A percentile compares a stretch with the other conserved stretches of the same genome.
phyloP scores from a whole-genome alignment of 305 asterid genomes.

The Fraxinus floribunda region DNA sequence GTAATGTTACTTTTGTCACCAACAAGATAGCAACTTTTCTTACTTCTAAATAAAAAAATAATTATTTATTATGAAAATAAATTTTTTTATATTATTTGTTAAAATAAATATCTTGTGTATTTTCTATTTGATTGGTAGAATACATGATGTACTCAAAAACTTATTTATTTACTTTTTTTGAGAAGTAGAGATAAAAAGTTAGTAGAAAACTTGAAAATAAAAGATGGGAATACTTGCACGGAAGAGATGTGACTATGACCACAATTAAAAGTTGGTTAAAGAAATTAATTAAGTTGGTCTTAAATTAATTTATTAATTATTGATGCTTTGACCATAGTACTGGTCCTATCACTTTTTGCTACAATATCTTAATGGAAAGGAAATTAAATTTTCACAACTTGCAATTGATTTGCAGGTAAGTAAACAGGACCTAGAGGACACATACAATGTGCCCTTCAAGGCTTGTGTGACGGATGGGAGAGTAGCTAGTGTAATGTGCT shows the following conservation, averaged over 20 bases:
- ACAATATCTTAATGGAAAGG: background rate
- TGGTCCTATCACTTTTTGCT: background rate
- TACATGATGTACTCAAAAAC: background rate
- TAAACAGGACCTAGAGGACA: conserved; percentile 74
- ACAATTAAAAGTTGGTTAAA: background rate
- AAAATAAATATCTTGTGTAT: background rate
- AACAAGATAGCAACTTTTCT: background rate
- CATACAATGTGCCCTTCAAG: conserved; percentile 74
- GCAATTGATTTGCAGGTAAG: conserved; percentile 42
- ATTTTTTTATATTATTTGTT: background rate
- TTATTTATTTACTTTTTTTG: background rate
- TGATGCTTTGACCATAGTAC: background rate
- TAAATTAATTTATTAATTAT: background rate
- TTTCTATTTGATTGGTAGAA: background rate
- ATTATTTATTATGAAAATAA: background rate
- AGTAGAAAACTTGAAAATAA: background rate
- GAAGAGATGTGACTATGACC: conserved; percentile 4
- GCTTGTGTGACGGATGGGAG: conserved; percentile 68
- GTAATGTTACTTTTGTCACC: background rate
- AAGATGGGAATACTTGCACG: conserved; percentile 26
- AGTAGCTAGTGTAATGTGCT: conserved; percentile 83
- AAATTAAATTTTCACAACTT: background rate
- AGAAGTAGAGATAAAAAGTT: background rate
- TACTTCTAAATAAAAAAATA: background rate
- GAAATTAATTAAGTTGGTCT: background rate